Evolutionary conservation across 1,139 yeast genomes (phyloP).

Genomic region (Taphrina pruni): DNA sequence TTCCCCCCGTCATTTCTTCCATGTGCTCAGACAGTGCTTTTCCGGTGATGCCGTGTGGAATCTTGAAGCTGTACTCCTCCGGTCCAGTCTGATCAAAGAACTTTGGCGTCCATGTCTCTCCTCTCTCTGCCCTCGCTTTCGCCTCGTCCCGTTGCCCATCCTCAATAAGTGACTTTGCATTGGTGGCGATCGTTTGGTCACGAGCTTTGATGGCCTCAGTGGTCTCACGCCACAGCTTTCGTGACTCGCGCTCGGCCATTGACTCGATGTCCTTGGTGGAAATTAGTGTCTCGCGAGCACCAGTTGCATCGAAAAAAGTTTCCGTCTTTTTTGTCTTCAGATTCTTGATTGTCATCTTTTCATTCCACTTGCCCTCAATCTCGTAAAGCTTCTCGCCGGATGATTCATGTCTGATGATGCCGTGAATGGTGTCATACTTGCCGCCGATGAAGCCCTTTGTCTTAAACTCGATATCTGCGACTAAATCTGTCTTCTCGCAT

Average conservation of each 20-base stretch:
- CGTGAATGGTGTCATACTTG: constrained; percentile 86
- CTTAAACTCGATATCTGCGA: constrained; percentile 89
- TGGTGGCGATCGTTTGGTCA: constrained; percentile 82
- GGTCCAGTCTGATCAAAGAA: constrained; percentile 56
- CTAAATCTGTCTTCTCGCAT: constrained; percentile 64
- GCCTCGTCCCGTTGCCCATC: constrained; percentile 78
- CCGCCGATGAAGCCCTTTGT: constrained; percentile 94
- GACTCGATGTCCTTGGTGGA: constrained; percentile 75
- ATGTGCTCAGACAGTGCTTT: constrained; percentile 17
- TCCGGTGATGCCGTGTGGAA: constrained; percentile 11
- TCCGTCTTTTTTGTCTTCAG: constrained; percentile 58
- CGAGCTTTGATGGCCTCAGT: constrained; percentile 75
- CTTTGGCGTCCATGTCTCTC: constrained; percentile 79
- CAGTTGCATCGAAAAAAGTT: constrained; percentile 68
- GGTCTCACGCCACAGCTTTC: constrained; percentile 82
- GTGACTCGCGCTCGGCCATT: constrained; percentile 81
- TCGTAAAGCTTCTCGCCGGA: constrained; percentile 66
- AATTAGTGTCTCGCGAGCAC: constrained; percentile 64
- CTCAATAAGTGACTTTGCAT: constrained; percentile 84
- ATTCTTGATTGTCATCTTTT: constrained; percentile 72
- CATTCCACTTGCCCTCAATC: constrained; percentile 93
- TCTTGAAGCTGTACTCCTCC: constrained; percentile 35
- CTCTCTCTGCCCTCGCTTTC: constrained; percentile 74
- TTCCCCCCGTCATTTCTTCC: constrained; percentile 39
- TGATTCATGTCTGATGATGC: constrained; percentile 63